Evolutionary conservation across 108 stramenopile species (phyloP), one percentile per base, ranked within the genome.

Genomic region (Stephanodiscus minutulus): DNA sequence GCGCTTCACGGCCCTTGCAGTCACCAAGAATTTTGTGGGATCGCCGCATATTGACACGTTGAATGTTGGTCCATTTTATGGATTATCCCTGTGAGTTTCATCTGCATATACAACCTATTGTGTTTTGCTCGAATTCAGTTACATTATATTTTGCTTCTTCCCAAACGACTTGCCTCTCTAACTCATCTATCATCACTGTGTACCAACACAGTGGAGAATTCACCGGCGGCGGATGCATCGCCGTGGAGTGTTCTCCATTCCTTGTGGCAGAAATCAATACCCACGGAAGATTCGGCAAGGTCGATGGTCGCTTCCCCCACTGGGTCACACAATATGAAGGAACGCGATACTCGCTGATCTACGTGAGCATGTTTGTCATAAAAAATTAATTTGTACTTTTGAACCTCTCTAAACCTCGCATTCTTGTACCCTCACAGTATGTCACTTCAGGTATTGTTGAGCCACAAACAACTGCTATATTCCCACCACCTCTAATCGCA

Each of bases 301-400:
- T 91, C 20, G 89, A 91, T 61, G 89, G 89, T 7, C 78, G 89
- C 20, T 90, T 77, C 52, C 84, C 84, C 9, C 89, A 90, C 63
- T 90, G 87, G 87, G 87, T 90, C 22, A 73, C 85, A 27, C 80
- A 73, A 10, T 86, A 87, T 59, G 75, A 71, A 29, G 80, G 76
- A 8, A 67, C 74, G 3, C 65, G 86, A 39, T 87, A 81, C 70
- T 87, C 86, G 6, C 61, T 87, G 68, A 85, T 87, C 18, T 87
- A 77, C 54, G 74, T 74, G 37, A 74, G 74, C 58, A n/a, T 52
- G 24, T 20, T 21, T 37, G 24, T 35, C 37, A 15, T 20, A 33
- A 47, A 39, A 5, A 7, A 47, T 27, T 11, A 29, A 15, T 48
- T 7, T 3, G 5, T 29, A 4, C 12, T 35, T 5, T 5, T 22